Conservation (phyloP, 257 asterid genomes). For the Solanum ossicruentum region DNA sequence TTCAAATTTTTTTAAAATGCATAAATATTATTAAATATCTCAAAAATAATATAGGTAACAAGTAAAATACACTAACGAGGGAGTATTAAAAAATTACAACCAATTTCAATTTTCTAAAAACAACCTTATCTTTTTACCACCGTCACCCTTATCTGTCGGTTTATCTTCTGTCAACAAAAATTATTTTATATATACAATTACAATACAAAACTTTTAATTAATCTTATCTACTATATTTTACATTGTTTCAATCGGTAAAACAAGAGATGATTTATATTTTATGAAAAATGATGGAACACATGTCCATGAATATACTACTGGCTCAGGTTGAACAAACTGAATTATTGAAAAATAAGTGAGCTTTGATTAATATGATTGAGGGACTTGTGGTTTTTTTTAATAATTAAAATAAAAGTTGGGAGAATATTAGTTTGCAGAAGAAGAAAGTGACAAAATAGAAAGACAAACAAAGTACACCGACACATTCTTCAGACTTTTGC, state of each 20-base stretch:
- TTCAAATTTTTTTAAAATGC: too few relatives aligned
- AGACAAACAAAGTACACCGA: constrained; percentile 16
- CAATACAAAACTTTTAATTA: not conserved
- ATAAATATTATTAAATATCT: too few relatives aligned
- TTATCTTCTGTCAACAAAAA: not conserved
- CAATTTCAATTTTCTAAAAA: not conserved
- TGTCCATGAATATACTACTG: not conserved
- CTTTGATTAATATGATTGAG: not conserved
- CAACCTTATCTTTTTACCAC: not conserved
- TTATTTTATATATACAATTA: not conserved
- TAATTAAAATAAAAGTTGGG: not conserved
- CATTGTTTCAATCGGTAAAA: not conserved
- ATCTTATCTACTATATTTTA: not conserved
- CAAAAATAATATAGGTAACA: too few relatives aligned
- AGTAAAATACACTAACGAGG: too few relatives aligned
- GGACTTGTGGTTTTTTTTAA: not conserved
- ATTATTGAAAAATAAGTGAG: not conserved
- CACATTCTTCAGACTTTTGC: constrained; percentile 3
- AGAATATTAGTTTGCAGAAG: constrained; percentile 18
- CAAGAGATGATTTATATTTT: not conserved
- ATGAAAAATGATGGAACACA: not conserved
- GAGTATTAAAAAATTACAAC: not conserved
- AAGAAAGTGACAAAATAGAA: constrained; percentile 9
- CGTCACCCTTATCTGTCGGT: not conserved
- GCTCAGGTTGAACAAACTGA: not conserved